Base-by-base conservation (phyloP, 2,329 filamentous ascomycete genomes). In the Alternaria sp. region DNA sequence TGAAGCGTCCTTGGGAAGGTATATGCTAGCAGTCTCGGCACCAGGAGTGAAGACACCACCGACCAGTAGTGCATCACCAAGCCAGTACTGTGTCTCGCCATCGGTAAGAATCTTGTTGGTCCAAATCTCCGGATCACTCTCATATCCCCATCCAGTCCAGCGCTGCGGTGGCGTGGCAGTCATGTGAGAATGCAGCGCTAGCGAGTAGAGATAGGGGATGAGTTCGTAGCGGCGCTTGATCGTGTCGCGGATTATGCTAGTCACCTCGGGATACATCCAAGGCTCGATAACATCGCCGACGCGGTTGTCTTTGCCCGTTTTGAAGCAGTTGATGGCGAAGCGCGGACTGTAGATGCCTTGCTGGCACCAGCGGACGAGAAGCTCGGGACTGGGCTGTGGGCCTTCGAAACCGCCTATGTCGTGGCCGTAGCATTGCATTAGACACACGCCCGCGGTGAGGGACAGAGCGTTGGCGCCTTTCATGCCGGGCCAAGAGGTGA, bases 271-370 rank as follows among this genome's bases (percentile, higher is more conserved):
- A 71, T 92, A 91, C 89, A 92, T 92, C 89, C 90, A 93, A 0
- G 90, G 90, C 79, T 92, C 90, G 61, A 93, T 93, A 0, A 93
- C 90, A 36, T 91, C 90, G 8, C 90, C 90, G 23, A 91, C 84
- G 0, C 83, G 83, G 70, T 89, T 92, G 77, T 92, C 88, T 1
- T 86, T 81, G 0, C 86, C 87, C 0, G 91, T 93, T 80, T 93
- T 93, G 86, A 90, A 92, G 78, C 90, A 93, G 78, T 93, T 93
- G 81, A 92, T 92, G 11, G 90, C 89, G 70, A 93, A 92, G 0
- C 90, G 87, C 0, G 88, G 86, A 2, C 89, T 90, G 79, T 92
- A 87, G 63, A 89, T 86, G 6, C 90, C 91, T 2, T 91, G 84
- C 72, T 93, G 91, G 12, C 92, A 84, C 91, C 91, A 93, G 28